phyloP scores from a whole-genome alignment of 257 asterid species.

The Lantana camara region DNA sequence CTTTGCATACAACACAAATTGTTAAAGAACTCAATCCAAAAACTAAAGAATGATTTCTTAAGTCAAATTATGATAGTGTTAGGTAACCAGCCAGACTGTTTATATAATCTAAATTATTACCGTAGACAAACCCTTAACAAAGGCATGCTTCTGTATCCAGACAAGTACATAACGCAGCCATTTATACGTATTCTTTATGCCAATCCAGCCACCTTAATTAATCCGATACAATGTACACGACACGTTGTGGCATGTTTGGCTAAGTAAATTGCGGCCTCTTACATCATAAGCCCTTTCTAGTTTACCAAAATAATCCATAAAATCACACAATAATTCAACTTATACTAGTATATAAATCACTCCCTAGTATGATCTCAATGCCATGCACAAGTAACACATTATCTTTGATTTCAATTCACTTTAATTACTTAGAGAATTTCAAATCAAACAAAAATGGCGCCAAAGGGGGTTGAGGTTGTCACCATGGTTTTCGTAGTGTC shows the following conservation, averaged over 20 bases:
- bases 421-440: background rate
- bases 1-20: conserved; percentile 1
- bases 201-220: background rate
- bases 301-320: conserved; percentile 35
- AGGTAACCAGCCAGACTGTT: conserved; percentile 35
- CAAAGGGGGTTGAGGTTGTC: conserved; percentile 27
- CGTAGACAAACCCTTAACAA: background rate
- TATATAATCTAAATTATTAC: conserved; percentile 1
- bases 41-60: conserved; percentile 15
- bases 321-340: background rate
- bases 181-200: background rate
- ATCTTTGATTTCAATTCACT: background rate
- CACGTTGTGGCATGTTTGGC: conserved; percentile 28
- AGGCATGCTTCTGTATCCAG: conserved; percentile 1
- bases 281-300: conserved; percentile 47
- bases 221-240: conserved; percentile 3
- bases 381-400: conserved; percentile 7
- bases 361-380: background rate
- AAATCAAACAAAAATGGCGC: conserved; percentile 44
- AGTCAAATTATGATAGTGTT: conserved; percentile 30
- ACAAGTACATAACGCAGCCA: background rate
- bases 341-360: conserved; percentile 28
- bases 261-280: conserved; percentile 42
- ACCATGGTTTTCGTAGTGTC: conserved; percentile 13
- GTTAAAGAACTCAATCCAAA: background rate